Conservation (phyloP, 352 stramenopile species). For the Phytophthora macrochlamydospora region DNA sequence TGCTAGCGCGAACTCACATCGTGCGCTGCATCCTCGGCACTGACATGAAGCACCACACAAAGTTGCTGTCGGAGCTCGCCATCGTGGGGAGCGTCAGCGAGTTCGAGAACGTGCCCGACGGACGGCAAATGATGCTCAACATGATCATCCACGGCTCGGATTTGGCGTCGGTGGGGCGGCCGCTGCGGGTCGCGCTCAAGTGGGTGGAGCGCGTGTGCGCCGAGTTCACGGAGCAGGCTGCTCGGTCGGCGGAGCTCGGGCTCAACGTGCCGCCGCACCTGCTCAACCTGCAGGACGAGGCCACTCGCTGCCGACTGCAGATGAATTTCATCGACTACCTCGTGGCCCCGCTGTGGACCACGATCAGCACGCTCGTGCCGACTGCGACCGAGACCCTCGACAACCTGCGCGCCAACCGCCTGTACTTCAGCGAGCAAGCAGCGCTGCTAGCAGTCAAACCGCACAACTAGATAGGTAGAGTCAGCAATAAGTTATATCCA, state of each 20-base stretch:
- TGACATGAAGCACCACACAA: conserved; percentile 86
- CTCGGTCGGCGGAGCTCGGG: conserved; percentile 54
- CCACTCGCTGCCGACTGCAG: conserved; percentile 62
- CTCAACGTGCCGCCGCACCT: conserved; percentile 78
- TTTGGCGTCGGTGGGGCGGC: conserved; percentile 62
- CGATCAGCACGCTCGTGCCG: conserved; percentile 63
- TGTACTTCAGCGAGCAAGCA: conserved; percentile 75
- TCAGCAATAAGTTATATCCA: conserved; percentile 16
- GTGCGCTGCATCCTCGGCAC: conserved; percentile 81
- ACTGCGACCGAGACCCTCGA: conserved; percentile 52
- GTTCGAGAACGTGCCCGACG: conserved; percentile 66
- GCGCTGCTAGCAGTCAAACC: conserved; percentile 47
- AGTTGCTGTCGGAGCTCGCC: conserved; percentile 60
- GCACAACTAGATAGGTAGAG: conserved; percentile 13
- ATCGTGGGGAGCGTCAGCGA: conserved; percentile 46
- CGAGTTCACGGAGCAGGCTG: conserved; percentile 83
- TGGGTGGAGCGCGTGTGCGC: conserved; percentile 78
- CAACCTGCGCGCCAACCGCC: conserved; percentile 58
- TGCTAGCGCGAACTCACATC: conserved; percentile 58
- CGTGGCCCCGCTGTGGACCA: conserved; percentile 71
- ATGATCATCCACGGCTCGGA: conserved; percentile 87
- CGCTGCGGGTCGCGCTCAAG: conserved; percentile 51
- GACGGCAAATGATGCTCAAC: conserved; percentile 76
- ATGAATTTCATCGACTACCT: conserved; percentile 90
- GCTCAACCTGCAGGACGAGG: conserved; percentile 74